Percentiles rank a stretch among this genome's conserved stretches.
Conservation (phyloP, 768 basidiomycete genomes). For the Mycena capillaripes region DNA sequence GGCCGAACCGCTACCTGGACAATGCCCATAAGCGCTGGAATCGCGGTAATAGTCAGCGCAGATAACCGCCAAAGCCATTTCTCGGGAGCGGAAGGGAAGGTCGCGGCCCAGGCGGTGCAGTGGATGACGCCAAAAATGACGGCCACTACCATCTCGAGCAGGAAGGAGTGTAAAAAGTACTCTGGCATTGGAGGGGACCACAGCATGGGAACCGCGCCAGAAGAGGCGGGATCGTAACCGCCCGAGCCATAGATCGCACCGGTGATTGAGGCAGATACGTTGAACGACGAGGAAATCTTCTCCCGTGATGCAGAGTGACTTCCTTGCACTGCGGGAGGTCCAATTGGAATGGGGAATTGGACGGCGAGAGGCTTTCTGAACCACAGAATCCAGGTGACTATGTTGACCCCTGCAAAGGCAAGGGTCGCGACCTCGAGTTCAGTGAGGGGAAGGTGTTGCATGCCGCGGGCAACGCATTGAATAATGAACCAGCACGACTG, state of each 20-base stretch:
- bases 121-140: constrained; percentile 39
- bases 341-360: neutral
- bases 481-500: neutral
- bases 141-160: neutral
- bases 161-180: constrained; percentile 34
- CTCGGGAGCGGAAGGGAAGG: constrained; percentile 37
- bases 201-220: neutral
- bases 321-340: neutral
- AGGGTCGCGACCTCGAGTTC: neutral
- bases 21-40: constrained; percentile 2
- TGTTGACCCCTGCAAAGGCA: neutral
- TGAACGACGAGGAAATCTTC: neutral
- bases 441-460: neutral
- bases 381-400: neutral
- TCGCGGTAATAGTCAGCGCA: constrained; percentile 27
- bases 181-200: neutral
- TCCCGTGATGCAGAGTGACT: too few relatives aligned
- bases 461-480: neutral
- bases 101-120: constrained; percentile 41
- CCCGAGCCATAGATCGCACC: neutral
- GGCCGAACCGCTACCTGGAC: neutral
- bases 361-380: neutral
- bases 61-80: constrained; percentile 39
- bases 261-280: neutral
- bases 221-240: neutral